Evolutionary conservation across 495 filamentous ascomycete genomes (phyloP).

Genomic region (Apodospora peruviana): DNA sequence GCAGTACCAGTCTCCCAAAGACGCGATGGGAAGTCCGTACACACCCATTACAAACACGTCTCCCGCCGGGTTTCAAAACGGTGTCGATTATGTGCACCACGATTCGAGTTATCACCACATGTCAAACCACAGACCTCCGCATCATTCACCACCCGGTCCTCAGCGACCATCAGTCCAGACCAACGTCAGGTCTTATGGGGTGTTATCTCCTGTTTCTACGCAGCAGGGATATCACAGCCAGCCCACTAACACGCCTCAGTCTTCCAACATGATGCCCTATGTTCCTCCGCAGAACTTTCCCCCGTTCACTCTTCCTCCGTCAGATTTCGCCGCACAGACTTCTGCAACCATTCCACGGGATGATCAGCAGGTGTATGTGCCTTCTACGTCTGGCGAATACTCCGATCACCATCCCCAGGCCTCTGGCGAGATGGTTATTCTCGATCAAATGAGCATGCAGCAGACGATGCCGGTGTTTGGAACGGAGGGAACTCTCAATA

Average conservation of each 20-base stretch:
- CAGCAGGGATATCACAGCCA: conserved; percentile 45
- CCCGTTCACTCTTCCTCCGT: conserved; percentile 51
- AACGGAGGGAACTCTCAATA: conserved; percentile 65
- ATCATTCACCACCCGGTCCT: conserved; percentile 35
- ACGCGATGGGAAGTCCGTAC: conserved; percentile 41
- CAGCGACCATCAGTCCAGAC: conserved; percentile 42
- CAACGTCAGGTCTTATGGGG: conserved; percentile 39
- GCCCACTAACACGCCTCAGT: conserved; percentile 37
- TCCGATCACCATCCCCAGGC: conserved; percentile 40
- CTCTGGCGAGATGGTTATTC: conserved; percentile 46
- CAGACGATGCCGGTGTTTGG: conserved; percentile 81
- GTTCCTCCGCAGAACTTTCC: conserved; percentile 48
- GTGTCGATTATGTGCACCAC: conserved; percentile 40
- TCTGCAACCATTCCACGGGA: conserved; percentile 21
- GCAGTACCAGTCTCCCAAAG: conserved; percentile 50
- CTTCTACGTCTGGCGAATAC: conserved; percentile 37
- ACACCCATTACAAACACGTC: conserved; percentile 45
- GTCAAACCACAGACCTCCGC: conserved; percentile 29
- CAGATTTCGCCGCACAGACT: conserved; percentile 39
- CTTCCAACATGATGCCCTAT: conserved; percentile 33
- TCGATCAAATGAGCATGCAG: conserved; percentile 62
- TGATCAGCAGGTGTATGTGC: conserved; percentile 29
- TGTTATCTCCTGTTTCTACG: conserved; percentile 43
- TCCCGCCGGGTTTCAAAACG: conserved; percentile 38
- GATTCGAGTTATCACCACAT: conserved; percentile 34